These are phyloP conservation scores for Aquilaria agallochum DNA, from an alignment of 441 rosid genomes.

Conservation along the genomic window DNA sequence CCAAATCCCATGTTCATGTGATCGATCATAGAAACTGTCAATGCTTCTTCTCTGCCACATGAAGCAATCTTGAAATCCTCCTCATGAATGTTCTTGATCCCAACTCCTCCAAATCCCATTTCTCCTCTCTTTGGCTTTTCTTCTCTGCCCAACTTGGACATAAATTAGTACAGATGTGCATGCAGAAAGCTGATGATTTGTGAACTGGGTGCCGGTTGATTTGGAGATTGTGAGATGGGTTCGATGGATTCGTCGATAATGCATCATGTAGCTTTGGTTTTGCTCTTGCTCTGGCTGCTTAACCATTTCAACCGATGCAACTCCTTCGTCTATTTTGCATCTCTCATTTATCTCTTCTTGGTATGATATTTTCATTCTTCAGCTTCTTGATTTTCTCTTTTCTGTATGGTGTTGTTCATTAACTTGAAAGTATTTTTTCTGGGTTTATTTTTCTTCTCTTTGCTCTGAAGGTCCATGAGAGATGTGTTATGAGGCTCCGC, in stretches of 20 bases:
- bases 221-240: slow-evolving; percentile 21
- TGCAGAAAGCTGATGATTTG: too few species aligned
- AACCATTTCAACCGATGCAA: slow-evolving; percentile 49
- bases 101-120: too few species aligned
- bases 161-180: too few species aligned
- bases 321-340: slow-evolving; percentile 44
- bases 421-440: not conserved
- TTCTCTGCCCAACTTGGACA: too few species aligned
- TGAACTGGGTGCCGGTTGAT: too few species aligned
- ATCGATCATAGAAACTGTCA: too few species aligned
- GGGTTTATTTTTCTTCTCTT: not conserved
- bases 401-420: slow-evolving; percentile 1
- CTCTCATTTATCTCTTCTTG: slow-evolving; percentile 67
- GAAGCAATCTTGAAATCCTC: too few species aligned
- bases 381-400: not conserved
- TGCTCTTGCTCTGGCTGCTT: slow-evolving; percentile 58
- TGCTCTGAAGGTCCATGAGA: slow-evolving; percentile 61
- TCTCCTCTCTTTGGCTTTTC: too few species aligned
- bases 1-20: too few species aligned
- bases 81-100: too few species aligned
- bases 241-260: slow-evolving; percentile 45
- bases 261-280: slow-evolving; percentile 68
- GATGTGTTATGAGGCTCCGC: slow-evolving; percentile 59
- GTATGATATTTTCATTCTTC: slow-evolving; percentile 25
- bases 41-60: too few species aligned